Evolutionary conservation across 768 basidiomycete species (phyloP).

Genomic region (Exidia glandulosa): DNA sequence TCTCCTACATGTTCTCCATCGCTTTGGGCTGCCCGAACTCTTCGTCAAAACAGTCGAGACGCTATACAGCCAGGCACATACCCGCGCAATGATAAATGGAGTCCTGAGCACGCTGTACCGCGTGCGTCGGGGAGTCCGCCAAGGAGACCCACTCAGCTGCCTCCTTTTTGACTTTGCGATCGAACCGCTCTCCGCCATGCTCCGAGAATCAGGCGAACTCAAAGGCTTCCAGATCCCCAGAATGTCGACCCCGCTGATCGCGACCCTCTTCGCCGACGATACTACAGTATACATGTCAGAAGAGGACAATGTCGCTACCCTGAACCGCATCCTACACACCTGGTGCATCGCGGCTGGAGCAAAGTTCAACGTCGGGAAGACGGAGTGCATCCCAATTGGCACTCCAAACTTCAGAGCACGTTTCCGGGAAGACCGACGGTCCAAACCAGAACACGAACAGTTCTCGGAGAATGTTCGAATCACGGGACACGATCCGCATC

Average conservation of each 20-base stretch:
- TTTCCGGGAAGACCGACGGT: neutral
- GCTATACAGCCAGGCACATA: conserved; percentile 20
- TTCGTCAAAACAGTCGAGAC: conserved; percentile 16
- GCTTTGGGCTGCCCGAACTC: neutral
- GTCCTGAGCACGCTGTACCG: conserved; percentile 13
- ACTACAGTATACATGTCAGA: conserved; percentile 25
- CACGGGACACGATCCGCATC: conserved; percentile 15
- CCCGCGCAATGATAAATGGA: conserved; percentile 24
- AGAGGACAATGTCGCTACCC: conserved; percentile 15
- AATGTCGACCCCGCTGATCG: conserved; percentile 1
- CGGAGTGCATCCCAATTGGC: conserved; percentile 27
- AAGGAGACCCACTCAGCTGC: conserved; percentile 30
- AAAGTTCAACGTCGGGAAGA: conserved; percentile 32
- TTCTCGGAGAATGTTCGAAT: too few species aligned
- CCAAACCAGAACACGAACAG: too few species aligned
- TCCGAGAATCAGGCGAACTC: conserved; percentile 16
- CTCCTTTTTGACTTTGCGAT: conserved; percentile 31
- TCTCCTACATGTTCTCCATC: conserved; percentile 5
- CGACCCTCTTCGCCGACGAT: conserved; percentile 28
- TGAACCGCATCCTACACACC: conserved; percentile 17
- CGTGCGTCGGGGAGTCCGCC: conserved; percentile 23
- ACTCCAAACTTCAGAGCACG: conserved; percentile 8
- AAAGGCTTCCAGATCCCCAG: conserved; percentile 12
- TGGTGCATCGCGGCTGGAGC: conserved; percentile 33
- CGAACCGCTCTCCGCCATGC: conserved; percentile 25